phyloP scores from a whole-genome alignment of 495 filamentous ascomycete species.

The Glarea lozoyensis region DNA sequence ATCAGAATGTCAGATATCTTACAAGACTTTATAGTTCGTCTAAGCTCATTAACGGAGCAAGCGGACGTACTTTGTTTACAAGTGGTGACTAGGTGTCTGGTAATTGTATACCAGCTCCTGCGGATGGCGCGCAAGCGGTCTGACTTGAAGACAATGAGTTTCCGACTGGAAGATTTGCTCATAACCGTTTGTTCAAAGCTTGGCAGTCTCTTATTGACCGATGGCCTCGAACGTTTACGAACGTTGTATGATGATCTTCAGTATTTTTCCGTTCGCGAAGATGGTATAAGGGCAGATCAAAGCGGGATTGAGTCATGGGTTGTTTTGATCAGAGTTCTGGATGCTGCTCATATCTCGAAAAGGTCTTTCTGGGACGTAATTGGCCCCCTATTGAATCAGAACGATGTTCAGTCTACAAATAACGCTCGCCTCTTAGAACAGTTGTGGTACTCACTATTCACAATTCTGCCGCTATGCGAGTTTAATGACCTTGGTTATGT shows the following conservation, averaged over 20 bases:
- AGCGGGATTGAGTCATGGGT: constrained; percentile 56
- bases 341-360: constrained; percentile 33
- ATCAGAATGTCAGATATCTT: constrained; percentile 36
- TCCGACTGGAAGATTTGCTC: constrained; percentile 32
- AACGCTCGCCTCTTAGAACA: constrained; percentile 55
- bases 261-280: constrained; percentile 43
- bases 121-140: constrained; percentile 25
- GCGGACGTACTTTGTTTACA: constrained; percentile 17
- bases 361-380: constrained; percentile 50
- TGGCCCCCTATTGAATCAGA: constrained; percentile 32
- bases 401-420: constrained; percentile 22
- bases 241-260: constrained; percentile 57
- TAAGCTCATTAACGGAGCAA: neutral
- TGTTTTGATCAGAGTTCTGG: constrained; percentile 51
- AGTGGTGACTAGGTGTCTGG: constrained; percentile 19
- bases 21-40: constrained; percentile 13
- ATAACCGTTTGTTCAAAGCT: constrained; percentile 28
- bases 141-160: constrained; percentile 22
- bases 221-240: constrained; percentile 42
- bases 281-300: constrained; percentile 54
- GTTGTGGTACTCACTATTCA: constrained; percentile 67
- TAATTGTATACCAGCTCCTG: constrained; percentile 24
- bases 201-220: constrained; percentile 33
- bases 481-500: constrained; percentile 61
- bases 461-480: constrained; percentile 65